Base-by-base conservation (phyloP, 1,139 yeast genomes). In the Scheffersomyces cryptocercus region DNA sequence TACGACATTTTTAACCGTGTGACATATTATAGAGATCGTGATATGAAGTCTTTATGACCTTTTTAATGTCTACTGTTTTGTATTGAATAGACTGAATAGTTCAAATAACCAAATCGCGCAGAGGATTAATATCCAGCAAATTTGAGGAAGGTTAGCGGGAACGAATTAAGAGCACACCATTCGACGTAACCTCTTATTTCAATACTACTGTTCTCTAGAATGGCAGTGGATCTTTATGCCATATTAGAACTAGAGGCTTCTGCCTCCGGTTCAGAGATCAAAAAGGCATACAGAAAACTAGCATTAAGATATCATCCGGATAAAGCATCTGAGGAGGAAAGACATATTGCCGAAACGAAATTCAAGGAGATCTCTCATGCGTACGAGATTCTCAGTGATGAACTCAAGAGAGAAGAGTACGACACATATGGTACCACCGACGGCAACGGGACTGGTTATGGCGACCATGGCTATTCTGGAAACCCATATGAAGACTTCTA, bases 251-350 rank as follows among this genome's bases (percentile, higher is more conserved):
- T 88, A 8, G 77, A 77, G 8, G 62, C 76, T 14, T 73, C 79
- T 16, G 95, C 96, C 6, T 67, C 85, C 2, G 63, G 77, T 33
- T 65, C 70, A 5, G 95, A 88, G 49, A 85, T 88, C 58, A 83
- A 85, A 53, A 82, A 79, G 62, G 93, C 96, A 1, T 88, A 86
- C 65, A 75, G 90, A 50, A 82, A 79, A 51, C 73, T 85, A 43
- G 96, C 96, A 10, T 72, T 88, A 41, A 69, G 72, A 44, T 78
- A 81, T 57, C 96, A 88, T 61, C 96, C 96, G 0, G 96, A 88
- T 60, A 88, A 88, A 61, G 91, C 79, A 2, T 64, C 79, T 0
- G 90, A 83, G 50, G 81, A 78, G 6, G 81, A 79, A 45, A 75
- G 95, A 43, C 83, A 73, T 24, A 79, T 68, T 33, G 86, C 91